phyloP scores from a whole-genome alignment of 257 asterid species.

The Solanum neorickii region DNA sequence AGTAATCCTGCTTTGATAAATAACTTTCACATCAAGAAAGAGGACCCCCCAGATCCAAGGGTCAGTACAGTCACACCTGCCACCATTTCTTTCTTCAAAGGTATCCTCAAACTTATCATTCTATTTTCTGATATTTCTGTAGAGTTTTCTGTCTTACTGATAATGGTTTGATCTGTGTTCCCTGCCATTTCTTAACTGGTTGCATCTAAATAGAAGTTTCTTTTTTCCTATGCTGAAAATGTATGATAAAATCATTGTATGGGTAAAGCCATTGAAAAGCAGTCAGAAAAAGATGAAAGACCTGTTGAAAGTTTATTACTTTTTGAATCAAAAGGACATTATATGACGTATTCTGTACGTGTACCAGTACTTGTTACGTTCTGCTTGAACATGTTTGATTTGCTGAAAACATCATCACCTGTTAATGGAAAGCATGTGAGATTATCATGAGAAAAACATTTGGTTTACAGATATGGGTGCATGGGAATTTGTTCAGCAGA shows the following conservation, averaged over 20 bases:
- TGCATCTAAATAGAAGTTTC: not conserved
- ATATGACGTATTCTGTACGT: not conserved
- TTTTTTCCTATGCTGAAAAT: not conserved
- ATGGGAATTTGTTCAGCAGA: conserved; percentile 75
- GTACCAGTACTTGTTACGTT: not conserved
- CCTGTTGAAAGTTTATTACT: not conserved
- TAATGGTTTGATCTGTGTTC: not conserved
- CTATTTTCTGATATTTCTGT: not conserved
- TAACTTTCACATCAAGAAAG: conserved; percentile 42
- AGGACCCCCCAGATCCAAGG: conserved; percentile 86
- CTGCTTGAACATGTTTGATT: not conserved
- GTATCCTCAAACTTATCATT: conserved; percentile 20
- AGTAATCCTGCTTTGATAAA: conserved; percentile 81
- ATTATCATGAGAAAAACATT: not conserved
- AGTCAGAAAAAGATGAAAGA: not conserved
- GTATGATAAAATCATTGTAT: not conserved
- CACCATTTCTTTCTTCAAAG: conserved; percentile 62
- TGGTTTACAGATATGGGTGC: conserved; percentile 70
- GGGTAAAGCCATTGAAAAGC: not conserved
- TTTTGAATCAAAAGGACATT: not conserved
- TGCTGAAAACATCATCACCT: not conserved
- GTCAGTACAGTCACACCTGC: conserved; percentile 98
- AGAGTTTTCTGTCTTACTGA: not conserved
- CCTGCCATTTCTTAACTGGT: not conserved
- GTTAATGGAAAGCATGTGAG: not conserved